phyloP scores from a whole-genome alignment of 495 filamentous ascomycete genomes.

The Cudoniella acicularis region DNA sequence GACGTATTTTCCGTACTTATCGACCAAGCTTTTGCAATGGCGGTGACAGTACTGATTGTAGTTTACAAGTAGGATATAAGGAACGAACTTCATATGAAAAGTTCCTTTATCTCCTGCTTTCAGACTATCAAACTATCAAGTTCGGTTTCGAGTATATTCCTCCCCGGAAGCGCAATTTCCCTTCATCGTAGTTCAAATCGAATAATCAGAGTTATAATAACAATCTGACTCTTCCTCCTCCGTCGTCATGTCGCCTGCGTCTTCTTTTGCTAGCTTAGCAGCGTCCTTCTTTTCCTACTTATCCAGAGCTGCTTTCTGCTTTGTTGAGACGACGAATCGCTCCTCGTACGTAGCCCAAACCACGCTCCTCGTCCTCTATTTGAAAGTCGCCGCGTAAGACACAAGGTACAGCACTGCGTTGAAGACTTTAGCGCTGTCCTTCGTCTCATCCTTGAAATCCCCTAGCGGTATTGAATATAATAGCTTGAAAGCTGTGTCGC shows the following conservation, averaged over 20 bases:
- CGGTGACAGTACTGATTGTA: too few species aligned
- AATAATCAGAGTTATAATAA: conserved; percentile 13
- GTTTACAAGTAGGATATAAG: too few species aligned
- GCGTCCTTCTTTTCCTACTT: conserved; percentile 23
- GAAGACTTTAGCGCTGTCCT: conserved; percentile 23
- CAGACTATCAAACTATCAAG: too few species aligned
- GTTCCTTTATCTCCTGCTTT: too few species aligned
- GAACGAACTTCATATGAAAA: too few species aligned
- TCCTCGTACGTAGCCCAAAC: conserved; percentile 25
- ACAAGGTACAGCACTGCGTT: conserved; percentile 26
- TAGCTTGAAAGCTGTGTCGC: conserved; percentile 27
- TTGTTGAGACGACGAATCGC: conserved; percentile 24
- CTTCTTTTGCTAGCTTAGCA: conserved; percentile 14
- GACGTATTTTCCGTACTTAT: too few species aligned
- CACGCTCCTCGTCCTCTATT: conserved; percentile 22
- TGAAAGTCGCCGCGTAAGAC: conserved; percentile 27
- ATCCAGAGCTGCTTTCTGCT: conserved; percentile 24
- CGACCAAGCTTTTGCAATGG: too few species aligned
- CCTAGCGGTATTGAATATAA: conserved; percentile 24
- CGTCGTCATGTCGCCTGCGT: conserved; percentile 7
- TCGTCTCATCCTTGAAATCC: conserved; percentile 25
- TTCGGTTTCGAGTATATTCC: too few species aligned
- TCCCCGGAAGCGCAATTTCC: too few species aligned
- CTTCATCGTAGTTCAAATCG: too few species aligned
- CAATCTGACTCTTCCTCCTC: conserved; percentile 10